phyloP scores from a whole-genome alignment of 768 basidiomycete species.

The Dentipellis fragilis region DNA sequence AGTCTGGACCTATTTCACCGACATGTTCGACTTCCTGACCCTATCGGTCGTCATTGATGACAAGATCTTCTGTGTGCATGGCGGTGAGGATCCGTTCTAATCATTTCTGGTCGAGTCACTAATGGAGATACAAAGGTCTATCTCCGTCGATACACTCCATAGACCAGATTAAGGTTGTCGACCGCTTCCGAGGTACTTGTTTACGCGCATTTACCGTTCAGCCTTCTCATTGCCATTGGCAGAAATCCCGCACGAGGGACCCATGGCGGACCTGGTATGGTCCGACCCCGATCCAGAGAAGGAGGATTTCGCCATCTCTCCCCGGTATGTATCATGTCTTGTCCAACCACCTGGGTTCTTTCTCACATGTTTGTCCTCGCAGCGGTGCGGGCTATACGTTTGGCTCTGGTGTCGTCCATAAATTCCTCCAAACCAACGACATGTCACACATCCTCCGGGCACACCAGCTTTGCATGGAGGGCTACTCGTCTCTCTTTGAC shows the following conservation, averaged over 20 bases:
- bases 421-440: slow-evolving; percentile 90
- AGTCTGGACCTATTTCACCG: slow-evolving; percentile 99
- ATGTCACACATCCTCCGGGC: slow-evolving; percentile 98
- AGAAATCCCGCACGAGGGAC: slow-evolving; percentile 99
- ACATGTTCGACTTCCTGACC: slow-evolving; percentile 99
- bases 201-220: too few relatives aligned
- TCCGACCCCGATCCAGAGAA: slow-evolving; percentile 99
- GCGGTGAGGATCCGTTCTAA: slow-evolving; percentile 45
- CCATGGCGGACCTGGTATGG: slow-evolving; percentile 99
- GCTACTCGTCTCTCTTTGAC: slow-evolving; percentile 94
- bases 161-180: slow-evolving; percentile 98
- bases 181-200: slow-evolving; percentile 82
- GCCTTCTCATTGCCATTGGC: background rate
- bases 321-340: slow-evolving; percentile 47
- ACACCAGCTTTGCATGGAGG: slow-evolving; percentile 99
- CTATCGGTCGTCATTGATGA: slow-evolving; percentile 98
- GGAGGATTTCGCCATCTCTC: slow-evolving; percentile 98
- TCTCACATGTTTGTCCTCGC: slow-evolving; percentile 9
- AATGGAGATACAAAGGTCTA: slow-evolving; percentile 46
- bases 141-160: slow-evolving; percentile 98
- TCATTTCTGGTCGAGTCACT: slow-evolving; percentile 6
- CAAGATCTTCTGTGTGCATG: slow-evolving; percentile 98
- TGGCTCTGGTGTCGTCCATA: slow-evolving; percentile 94
- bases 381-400: slow-evolving; percentile 99
- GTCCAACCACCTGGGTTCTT: slow-evolving; percentile 9